Base-by-base conservation (phyloP, 345 rosid species). In the Arabidopsis arenosa region DNA sequence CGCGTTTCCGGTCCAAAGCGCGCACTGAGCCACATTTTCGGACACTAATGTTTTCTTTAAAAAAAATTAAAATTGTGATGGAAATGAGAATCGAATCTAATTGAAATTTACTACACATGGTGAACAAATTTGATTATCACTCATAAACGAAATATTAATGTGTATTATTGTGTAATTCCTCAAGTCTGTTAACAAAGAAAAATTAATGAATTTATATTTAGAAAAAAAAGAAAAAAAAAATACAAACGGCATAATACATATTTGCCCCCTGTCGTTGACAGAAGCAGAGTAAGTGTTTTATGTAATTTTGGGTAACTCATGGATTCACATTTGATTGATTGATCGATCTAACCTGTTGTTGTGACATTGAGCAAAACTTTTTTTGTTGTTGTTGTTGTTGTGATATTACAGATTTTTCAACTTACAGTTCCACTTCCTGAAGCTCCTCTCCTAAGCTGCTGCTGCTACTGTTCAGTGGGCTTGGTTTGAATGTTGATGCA, bases 381-480 rank as follows among this genome's bases (percentile, higher is more conserved):
- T 28, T 28, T 28, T 28, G 0, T 28, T 28, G 2, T 23, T 23
- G 26, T 23, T 23, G 26, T 23, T 23, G 26, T 28, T 65, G 18
- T 56, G 33, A 66, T 66, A 74, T 57, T 74, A 74, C 78, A 74
- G 4, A 64, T 48, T 55, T 44, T 74, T 51, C 28, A 33, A 58
- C 77, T 89, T 84, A 95, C 78, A 95, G 94, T 66, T 90, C 96
- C 82, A 95, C 99, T 79, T 92, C 97, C 18, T 92, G 94, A 45
- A 96, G 94, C 60, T 95, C 98, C 39, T 89, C 97, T 18, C 87
- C 93, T 54, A 85, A 55, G 75, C 87, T 85, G 81, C 88, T 81
- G 57, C 90, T 77, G 49, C 80, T 86, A 57, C 85, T 81, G 45
- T 77, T 70, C 13, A 70, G 74, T 60, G 84, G 80, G 79, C 75